Conservation (phyloP, 2,329 filamentous ascomycete genomes). For the Salinomyces thailandicus region DNA sequence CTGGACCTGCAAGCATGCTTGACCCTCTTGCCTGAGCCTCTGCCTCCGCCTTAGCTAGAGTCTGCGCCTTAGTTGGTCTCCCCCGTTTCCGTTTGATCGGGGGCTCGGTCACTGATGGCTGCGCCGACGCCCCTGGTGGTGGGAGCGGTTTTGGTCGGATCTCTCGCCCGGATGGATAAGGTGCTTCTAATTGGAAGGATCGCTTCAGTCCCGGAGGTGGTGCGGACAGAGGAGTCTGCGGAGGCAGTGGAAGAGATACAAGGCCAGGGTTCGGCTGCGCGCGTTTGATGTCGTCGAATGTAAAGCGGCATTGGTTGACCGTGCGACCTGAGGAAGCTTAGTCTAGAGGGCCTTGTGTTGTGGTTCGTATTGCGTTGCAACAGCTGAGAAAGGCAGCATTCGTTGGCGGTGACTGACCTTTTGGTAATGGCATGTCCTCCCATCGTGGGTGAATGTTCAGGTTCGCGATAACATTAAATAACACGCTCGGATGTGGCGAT, state of each 20-base stretch:
- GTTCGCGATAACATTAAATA: conserved; percentile 36
- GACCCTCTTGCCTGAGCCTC: conserved; percentile 4
- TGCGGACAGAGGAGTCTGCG: conserved; percentile 18
- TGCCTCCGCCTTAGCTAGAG: conserved; percentile 33
- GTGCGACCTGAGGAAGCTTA: conserved; percentile 22
- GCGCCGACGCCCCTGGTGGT: conserved; percentile 7
- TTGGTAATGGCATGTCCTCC: conserved; percentile 40
- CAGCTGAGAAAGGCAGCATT: too few relatives aligned
- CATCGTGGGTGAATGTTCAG: conserved; percentile 36
- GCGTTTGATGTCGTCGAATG: conserved; percentile 21
- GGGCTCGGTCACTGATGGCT: conserved; percentile 18
- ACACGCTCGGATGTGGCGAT: conserved; percentile 32
- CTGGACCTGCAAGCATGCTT: conserved; percentile 1
- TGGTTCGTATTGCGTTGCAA: background rate
- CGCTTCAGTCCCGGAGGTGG: conserved; percentile 18
- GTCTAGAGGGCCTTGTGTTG: background rate
- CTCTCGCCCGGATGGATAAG: conserved; percentile 27
- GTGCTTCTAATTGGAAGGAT: conserved; percentile 19
- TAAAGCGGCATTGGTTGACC: conserved; percentile 22
- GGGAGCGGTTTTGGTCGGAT: conserved; percentile 36
- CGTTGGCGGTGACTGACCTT: conserved; percentile 29
- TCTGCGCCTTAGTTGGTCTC: conserved; percentile 38
- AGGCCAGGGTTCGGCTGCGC: conserved; percentile 5
- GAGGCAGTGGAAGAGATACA: conserved; percentile 11
- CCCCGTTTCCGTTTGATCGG: conserved; percentile 37